phyloP scores from a whole-genome alignment of 768 basidiomycete genomes.

The Lactifluus rugatus region DNA sequence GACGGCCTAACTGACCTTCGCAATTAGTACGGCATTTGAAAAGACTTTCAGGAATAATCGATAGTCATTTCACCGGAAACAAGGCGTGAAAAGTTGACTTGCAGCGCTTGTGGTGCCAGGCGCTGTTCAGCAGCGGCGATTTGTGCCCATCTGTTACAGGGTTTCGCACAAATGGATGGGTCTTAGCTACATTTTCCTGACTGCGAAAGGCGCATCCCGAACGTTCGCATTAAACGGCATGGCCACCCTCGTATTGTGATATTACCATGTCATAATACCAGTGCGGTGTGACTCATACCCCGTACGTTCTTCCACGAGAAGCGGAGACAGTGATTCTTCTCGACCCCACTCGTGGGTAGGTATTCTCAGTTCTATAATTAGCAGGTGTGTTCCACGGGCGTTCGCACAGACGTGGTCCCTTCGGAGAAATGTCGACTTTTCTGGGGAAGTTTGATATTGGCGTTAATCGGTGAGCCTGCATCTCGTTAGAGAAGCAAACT shows the following conservation, averaged over 20 bases:
- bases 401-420: not conserved
- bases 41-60: not conserved
- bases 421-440: not conserved
- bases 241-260: not conserved
- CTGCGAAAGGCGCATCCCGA: not conserved
- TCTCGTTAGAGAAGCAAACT: not conserved
- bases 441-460: not conserved
- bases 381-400: not conserved
- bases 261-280: not conserved
- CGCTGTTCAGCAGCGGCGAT: not conserved
- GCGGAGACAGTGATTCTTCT: not conserved
- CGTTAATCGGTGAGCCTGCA: not conserved
- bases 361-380: not conserved
- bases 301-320: not conserved
- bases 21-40: not conserved
- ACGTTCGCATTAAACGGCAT: not conserved
- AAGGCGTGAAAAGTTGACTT: not conserved
- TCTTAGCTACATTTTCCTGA: not conserved
- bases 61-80: not conserved
- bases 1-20: not conserved
- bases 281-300: not conserved
- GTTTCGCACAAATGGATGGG: not conserved
- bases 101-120: not conserved
- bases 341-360: not conserved
- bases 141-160: not conserved